Evolutionary conservation across 129 eudicot genomes (phyloP), one percentile per base, ranked within the genome.

Genomic region (Flaveria linearis): DNA sequence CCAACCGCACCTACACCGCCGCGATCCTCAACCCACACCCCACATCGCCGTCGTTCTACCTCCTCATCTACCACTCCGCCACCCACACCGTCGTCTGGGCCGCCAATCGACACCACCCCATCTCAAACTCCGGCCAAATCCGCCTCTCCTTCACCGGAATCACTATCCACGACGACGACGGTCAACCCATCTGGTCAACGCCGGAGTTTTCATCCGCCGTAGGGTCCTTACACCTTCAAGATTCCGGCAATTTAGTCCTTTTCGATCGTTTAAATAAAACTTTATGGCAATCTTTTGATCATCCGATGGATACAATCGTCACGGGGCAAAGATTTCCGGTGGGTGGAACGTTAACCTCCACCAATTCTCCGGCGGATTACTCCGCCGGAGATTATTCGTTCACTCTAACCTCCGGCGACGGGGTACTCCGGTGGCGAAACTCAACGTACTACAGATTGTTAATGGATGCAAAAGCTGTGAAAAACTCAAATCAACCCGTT

Each of bases 301-400:
- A 69, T 42, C 97, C 97, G 33, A 86, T 84, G 2, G 95, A 91
- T 30, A 91, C 92, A 5, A 69, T 91, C 23, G 88, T 91, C 61
- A 68, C 78, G 5, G 92, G 92, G 15, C 97, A 91, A 18, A 45
- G 16, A 13, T 62, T 91, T 73, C 87, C 81, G 23, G 80, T 82
- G 7, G 84, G 84, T 12, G 36, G 43, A 9, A 5, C 30, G 3
- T 76, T 91, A 13, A 79, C 36, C 9, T 61, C 87, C 26, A 47
- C 79, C 3, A 74, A 70, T 16, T 67, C 82, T 58, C 56, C 16
- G 7, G 84, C 20, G 23, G 90, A 85, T 63, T 78, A 79, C 5
- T 80, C 92, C 0, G 78, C 56, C 11, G 87, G 92, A 25, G 80
- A 75, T 66, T 86, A 88, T 23, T 43, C 62, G 14, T 83, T 91